Evolutionary conservation across 1,139 yeast genomes (phyloP), one percentile per base, ranked within the genome.

Genomic region (Debaryomyces udenii): DNA sequence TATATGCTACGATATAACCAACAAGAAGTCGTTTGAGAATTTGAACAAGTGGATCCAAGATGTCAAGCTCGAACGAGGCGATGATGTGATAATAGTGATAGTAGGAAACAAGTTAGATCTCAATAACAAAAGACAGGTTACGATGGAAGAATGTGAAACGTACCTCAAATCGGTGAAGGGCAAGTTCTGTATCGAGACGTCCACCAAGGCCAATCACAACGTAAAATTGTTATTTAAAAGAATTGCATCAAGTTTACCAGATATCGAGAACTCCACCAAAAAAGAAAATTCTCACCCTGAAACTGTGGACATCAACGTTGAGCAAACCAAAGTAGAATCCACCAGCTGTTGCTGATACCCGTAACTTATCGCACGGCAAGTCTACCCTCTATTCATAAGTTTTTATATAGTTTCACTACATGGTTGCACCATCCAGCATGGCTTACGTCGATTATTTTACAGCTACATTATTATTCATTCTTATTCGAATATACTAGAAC

Each of bases 131-230:
- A 81, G 96, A 51, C 88, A 87, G 56, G 95, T 91, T 14, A 78
- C 95, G 2, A 68, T 76, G 15, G 96, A 90, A 53, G 86, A 85
- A 54, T 87, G 95, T 16, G 88, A 88, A 56, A 78, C 77, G 39
- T 70, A 88, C 51, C 64, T 63, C 39, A 55, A 61, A 38, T 58
- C 59, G 36, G 66, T 66, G n/a, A 90, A 88, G 6, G 90, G 93
- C 32, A 78, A 82, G 56, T 81, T 86, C 48, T 89, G 85, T 61
- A 82, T 93, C 61, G 99, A 93, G 60, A 93, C 99, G 3, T 86
- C 96, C 48, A 94, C 98, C 23, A 93, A 91, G 65, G 93, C 93
- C 38, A 96, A 96, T 34, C 87, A 90, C 61, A 93, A 93, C 56
- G 96, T 93, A 41, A 91, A 93, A 66, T 78, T 82, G 43, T 70